Evolutionary conservation across 148 eudicot genomes (phyloP), one percentile per base, ranked within the genome.

Genomic region (Persicaria tinctoria): DNA sequence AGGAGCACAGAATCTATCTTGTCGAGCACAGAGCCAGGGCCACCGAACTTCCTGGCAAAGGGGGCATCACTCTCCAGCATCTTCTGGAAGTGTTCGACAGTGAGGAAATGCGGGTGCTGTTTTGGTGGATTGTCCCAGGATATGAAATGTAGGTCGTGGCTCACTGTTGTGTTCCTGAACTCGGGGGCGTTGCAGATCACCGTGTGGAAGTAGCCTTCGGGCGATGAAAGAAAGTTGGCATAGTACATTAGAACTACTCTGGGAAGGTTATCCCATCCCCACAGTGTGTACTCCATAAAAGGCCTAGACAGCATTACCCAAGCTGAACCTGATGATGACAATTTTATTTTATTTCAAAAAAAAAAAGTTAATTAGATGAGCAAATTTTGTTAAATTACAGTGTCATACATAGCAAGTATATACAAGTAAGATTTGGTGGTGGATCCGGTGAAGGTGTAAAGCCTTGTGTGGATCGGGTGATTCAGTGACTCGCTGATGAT

Each of bases 271-370:
- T 89, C 90, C 93, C 93, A 89, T 38, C 93, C 91, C 93, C 85
- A 84, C 75, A 89, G 20, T 56, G 87, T 84, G 77, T 80, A 89
- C 75, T 89, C 93, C n/a, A 87, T 80, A 47, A 89, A 89, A 10
- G 93, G 86, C 10, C 91, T 86, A 78, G 93, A 86, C 46, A 87
- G 91, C 93, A 89, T 87, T 89, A 86, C 86, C 93, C 93, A 89
- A 81, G 93, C 93, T 38, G 93, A 89, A 75, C 93, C 93, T 89
- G 85, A 54, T 59, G 18, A 70, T n/a, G 68, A 54, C 3, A 44
- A 53, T 53, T 9, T 53, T 53, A 53, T 53, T 53, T 23, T 23
- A 23, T 23, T 23, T 23, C 23, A 23, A 23, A 23, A 23, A 23
- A 23, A 23, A 23, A 23, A 0, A 23, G 27, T 23, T 23, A 23